Base-by-base conservation (phyloP, 257 asterid genomes). In the Coffea eugenioides region DNA sequence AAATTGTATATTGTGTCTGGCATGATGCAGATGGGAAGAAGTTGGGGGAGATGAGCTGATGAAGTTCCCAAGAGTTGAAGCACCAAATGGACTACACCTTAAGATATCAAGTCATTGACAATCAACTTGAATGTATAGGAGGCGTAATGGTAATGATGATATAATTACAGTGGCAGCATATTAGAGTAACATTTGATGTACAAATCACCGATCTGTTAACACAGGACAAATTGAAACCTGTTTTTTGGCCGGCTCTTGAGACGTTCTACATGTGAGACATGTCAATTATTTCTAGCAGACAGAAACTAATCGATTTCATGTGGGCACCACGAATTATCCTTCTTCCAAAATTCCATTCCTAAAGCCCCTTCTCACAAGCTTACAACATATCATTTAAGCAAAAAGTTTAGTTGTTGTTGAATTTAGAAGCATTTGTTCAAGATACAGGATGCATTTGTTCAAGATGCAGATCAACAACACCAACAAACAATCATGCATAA, bases 1-100 rank as follows among this genome's bases (percentile, higher is more conserved):
- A 8, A 73, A 14, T 10, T 36, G 13, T 20, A 23, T 52, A 39
- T 14, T 78, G 64, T 41, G 64, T 27, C 8, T 69, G 56, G 10
- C 8, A 68, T 54, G 73, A 68, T 54, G 73, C 87, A 87, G 87
- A 89, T 94, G 97, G 99, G 93, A 94, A 85, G 98, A 96, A 88
- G 89, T 89, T 31, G 97, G 94, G 51, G 97, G 97, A 46, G 90
- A 94, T 84, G 87, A 91, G 86, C 85, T 96, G 83, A 89, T 91
- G 91, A 85, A 90, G 49, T 96, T 96, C 82, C 99, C 99, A 11
- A 90, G 99, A 83, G 99, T 96, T 66, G 97, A 96, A 84, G 98
- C 99, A 43, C 97, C 97, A 73, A 92, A 96, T 69, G 99, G 98
- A 45, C 90, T 96, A 12, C 92, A 86, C 21, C 82, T 96, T 77